phyloP scores from a whole-genome alignment of 352 stramenopile genomes.

The Phytophthora citricola region DNA sequence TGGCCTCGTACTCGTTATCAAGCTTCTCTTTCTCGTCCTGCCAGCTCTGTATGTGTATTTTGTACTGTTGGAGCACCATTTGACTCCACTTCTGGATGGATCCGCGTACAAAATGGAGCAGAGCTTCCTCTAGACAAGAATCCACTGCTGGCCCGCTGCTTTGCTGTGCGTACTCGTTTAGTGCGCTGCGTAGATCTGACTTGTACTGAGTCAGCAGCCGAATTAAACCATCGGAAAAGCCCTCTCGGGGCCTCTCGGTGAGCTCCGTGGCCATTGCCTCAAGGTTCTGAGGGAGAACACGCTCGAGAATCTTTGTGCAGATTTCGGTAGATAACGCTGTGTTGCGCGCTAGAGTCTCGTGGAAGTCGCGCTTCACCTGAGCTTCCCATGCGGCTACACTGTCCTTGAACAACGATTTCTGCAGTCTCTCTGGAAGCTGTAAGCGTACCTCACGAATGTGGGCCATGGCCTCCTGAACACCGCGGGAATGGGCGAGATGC shows the following conservation, averaged over 20 bases:
- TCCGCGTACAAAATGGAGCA: slow-evolving; percentile 45
- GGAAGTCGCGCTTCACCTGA: slow-evolving; percentile 29
- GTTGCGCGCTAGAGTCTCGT: slow-evolving; percentile 23
- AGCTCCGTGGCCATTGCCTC: slow-evolving; percentile 47
- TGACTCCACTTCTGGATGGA: slow-evolving; percentile 57
- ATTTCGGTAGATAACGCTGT: slow-evolving; percentile 16
- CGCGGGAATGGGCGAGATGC: slow-evolving; percentile 38
- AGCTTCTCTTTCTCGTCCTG: slow-evolving; percentile 40
- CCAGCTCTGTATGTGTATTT: slow-evolving; percentile 47
- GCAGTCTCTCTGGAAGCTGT: slow-evolving; percentile 35
- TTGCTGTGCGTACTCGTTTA: slow-evolving; percentile 47
- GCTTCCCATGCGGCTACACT: slow-evolving; percentile 29
- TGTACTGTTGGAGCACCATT: slow-evolving; percentile 58
- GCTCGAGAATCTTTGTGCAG: slow-evolving; percentile 29
- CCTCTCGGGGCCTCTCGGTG: slow-evolving; percentile 41
- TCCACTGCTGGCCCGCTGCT: slow-evolving; percentile 37
- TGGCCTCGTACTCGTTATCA: slow-evolving; percentile 33
- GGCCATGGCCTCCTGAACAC: slow-evolving; percentile 31
- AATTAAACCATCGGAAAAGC: slow-evolving; percentile 60
- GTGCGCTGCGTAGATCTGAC: slow-evolving; percentile 51
- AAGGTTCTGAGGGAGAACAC: slow-evolving; percentile 49
- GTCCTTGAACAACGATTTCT: slow-evolving; percentile 41
- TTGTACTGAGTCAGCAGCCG: slow-evolving; percentile 67
- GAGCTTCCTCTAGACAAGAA: slow-evolving; percentile 37
- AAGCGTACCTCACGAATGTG: slow-evolving; percentile 35